Conservation (phyloP, 352 stramenopile genomes). For the Pythium dissotocum region DNA sequence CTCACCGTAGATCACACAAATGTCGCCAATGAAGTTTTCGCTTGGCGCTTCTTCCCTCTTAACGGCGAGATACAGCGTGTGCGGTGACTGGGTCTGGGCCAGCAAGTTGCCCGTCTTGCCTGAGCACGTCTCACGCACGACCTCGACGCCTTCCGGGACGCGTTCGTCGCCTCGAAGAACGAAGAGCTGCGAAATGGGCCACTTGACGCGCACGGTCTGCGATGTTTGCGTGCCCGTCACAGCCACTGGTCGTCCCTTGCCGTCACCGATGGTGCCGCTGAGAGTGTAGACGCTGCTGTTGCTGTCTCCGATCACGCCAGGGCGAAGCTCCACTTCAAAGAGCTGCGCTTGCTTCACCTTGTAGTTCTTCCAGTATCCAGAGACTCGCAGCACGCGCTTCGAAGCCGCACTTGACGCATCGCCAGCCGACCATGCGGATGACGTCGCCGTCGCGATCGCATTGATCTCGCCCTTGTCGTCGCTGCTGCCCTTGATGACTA, state of each 20-base stretch:
- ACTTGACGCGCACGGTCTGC: slow-evolving; percentile 61
- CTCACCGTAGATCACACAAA: slow-evolving; percentile 86
- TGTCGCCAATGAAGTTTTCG: slow-evolving; percentile 59
- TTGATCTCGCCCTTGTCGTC: slow-evolving; percentile 74
- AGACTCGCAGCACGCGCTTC: slow-evolving; percentile 49
- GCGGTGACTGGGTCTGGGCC: slow-evolving; percentile 66
- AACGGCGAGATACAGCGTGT: slow-evolving; percentile 75
- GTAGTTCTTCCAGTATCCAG: slow-evolving; percentile 71
- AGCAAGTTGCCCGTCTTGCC: slow-evolving; percentile 72
- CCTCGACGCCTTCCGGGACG: slow-evolving; percentile 67
- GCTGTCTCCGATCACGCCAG: slow-evolving; percentile 9
- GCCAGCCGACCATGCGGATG: slow-evolving; percentile 40
- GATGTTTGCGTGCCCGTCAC: slow-evolving; percentile 69
- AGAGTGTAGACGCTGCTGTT: slow-evolving; percentile 41
- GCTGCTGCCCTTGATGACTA: slow-evolving; percentile 64
- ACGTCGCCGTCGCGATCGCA: slow-evolving; percentile 49
- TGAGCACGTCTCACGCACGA: slow-evolving; percentile 71
- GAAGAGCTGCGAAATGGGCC: slow-evolving; percentile 73
- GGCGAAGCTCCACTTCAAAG: slow-evolving; percentile 73
- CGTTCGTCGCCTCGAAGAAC: slow-evolving; percentile 74
- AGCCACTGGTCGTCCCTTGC: slow-evolving; percentile 45
- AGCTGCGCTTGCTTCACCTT: slow-evolving; percentile 76
- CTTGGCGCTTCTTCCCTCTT: slow-evolving; percentile 57
- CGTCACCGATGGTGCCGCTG: slow-evolving; percentile 74
- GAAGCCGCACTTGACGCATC: slow-evolving; percentile 10